Conservation (phyloP, 75 land plant genomes). For the Cunninghamia lanceolata region DNA sequence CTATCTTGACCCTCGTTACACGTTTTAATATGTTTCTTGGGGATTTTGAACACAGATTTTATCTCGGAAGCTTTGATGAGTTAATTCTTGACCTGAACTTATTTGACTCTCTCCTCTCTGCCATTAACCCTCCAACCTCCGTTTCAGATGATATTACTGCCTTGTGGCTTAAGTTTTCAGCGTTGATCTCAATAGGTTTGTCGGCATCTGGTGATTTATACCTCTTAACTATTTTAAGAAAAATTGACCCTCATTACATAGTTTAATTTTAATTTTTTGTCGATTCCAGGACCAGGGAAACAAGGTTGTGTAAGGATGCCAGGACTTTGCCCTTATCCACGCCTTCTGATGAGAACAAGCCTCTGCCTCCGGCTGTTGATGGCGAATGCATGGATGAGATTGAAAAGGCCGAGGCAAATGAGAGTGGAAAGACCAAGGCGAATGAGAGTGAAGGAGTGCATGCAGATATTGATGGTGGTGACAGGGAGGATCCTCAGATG, state of each 20-base stretch:
- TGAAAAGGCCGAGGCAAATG: not conserved
- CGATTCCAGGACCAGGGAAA: not conserved
- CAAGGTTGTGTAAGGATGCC: not conserved
- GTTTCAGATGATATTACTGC: not conserved
- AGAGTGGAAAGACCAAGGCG: not conserved
- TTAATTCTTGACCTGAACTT: not conserved
- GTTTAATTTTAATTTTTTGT: not conserved
- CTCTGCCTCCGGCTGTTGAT: not conserved
- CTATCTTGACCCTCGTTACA: too few relatives aligned
- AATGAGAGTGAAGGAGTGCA: not conserved
- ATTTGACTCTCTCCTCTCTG: not conserved
- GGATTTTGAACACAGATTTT: not conserved
- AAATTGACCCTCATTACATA: not conserved
- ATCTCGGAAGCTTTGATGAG: not conserved
- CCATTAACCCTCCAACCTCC: not conserved
- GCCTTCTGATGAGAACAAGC: not conserved
- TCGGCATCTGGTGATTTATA: too few relatives aligned
- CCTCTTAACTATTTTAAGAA: too few relatives aligned
- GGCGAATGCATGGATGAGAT: not conserved
- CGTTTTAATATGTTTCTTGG: not conserved
- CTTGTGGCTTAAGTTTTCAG: not conserved
- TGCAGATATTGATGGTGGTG: constrained; percentile 11
- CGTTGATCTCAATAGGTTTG: not conserved
- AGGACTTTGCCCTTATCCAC: not conserved
- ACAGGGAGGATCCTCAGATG: constrained; percentile 40